phyloP scores from a whole-genome alignment of 1,284 basidiomycete species.

The Puccinia coronata region DNA sequence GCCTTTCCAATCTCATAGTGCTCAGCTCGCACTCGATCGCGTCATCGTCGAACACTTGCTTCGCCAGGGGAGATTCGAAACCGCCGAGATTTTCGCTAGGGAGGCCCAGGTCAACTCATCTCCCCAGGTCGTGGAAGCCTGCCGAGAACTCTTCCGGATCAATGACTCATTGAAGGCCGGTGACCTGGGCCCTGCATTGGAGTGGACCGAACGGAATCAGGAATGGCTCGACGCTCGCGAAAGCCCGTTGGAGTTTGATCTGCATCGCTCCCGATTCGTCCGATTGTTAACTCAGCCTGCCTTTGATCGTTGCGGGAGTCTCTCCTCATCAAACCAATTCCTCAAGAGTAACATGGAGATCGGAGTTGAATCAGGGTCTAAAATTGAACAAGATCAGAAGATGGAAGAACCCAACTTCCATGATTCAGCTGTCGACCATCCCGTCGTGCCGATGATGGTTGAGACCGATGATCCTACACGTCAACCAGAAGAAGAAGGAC shows the following conservation, averaged over 20 bases:
- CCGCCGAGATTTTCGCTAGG: conserved; percentile 30
- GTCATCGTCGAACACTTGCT: conserved; percentile 41
- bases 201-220: conserved; percentile 30
- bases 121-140: conserved; percentile 8
- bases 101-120: conserved; percentile 26
- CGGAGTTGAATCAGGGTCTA: conserved; percentile 23
- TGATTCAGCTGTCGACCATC: neutral
- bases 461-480: conserved; percentile 47
- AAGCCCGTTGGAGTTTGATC: conserved; percentile 47
- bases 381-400: conserved; percentile 15
- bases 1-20: conserved; percentile 25
- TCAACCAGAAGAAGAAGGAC: neutral
- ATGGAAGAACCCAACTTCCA: neutral
- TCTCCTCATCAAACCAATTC: neutral
- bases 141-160: conserved; percentile 44
- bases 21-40: conserved; percentile 27
- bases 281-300: conserved; percentile 38
- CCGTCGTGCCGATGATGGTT: neutral
- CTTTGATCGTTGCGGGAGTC: neutral
- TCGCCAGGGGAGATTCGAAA: conserved; percentile 46
- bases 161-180: conserved; percentile 26
- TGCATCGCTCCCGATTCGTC: conserved; percentile 41
- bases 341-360: neutral
- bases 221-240: conserved; percentile 36
- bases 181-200: conserved; percentile 28